Evolutionary conservation across 2,329 filamentous ascomycete genomes (phyloP), one percentile per base, ranked within the genome.

Genomic region (Orbilia oligospora): DNA sequence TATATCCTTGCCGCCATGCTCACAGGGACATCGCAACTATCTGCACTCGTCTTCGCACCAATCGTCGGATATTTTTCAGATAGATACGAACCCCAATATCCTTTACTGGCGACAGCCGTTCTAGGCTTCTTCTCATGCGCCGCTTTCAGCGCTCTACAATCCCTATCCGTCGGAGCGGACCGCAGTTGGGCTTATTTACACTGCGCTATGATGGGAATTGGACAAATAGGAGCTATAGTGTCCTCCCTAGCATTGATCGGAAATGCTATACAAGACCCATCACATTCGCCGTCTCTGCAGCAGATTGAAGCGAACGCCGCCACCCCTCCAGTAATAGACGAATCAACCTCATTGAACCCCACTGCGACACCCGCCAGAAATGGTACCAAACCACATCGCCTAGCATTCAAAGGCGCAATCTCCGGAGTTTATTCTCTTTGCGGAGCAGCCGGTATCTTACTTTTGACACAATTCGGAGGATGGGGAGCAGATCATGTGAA

Each of bases 171-270:
- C 1, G 76, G 76, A 20, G 94, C 94, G 0, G 92, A 97, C 82
- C 90, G 90, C 70, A 89, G 88, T 73, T 86, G 85, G 10, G 90
- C 97, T 16, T 94, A 97, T 83, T 80, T 94, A 12, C 88, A 95
- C 16, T 80, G 80, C 18, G 89, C 91, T 0, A 85, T 97, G 18
- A 90, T 98, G 46, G 96, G 96, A 14, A 89, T 97, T 83, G 97
- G 93, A 82, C 96, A 99, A 84, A 98, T 99, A 79, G 96, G 95
- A 1, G 92, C 94, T 10, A 98, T 99, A 76, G 96, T 99, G 0
- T 97, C 94, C 85, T 97, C 93, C 80, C 88, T 99, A n/a, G 94
- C 93, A 0, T 90, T 96, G 0, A 88, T 99, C 1, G 93, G 93
- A 44, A 90, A 90, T 16, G 94, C 94, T 3, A 91, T 98, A 10